phyloP scores from a whole-genome alignment of 106 monocot genomes.

The Dendrobium officinale region DNA sequence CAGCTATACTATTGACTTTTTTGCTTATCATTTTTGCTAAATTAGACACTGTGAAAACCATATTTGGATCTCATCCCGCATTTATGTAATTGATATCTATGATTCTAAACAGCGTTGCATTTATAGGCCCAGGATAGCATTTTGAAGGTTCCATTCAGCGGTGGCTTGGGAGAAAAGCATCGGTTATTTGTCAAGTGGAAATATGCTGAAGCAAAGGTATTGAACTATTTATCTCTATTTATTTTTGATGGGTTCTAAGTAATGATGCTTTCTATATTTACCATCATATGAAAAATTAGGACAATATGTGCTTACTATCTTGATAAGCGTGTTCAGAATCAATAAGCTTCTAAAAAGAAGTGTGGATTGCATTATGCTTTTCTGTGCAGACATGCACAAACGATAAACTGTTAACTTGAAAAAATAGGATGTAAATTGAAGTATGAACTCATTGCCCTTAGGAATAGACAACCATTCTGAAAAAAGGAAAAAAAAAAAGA shows the following conservation, averaged over 20 bases:
- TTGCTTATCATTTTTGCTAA: neutral
- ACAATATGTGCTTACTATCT: neutral
- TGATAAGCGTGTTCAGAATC: neutral
- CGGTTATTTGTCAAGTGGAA: constrained; percentile 52
- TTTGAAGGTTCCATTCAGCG: constrained; percentile 15
- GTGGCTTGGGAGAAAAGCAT: constrained; percentile 52
- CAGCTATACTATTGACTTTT: neutral
- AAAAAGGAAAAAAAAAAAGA: neutral
- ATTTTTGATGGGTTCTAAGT: neutral
- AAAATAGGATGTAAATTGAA: neutral
- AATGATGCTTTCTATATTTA: neutral
- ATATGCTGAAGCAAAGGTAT: constrained; percentile 54
- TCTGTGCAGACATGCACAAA: neutral
- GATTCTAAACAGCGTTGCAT: neutral
- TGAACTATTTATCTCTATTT: neutral
- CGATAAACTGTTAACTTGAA: neutral
- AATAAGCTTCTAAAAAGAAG: neutral
- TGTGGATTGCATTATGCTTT: neutral
- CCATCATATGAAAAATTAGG: neutral
- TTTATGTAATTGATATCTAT: neutral
- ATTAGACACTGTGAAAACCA: neutral
- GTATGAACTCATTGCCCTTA: neutral
- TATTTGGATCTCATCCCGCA: neutral
- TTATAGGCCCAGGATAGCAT: constrained; percentile 42
- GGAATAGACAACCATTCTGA: neutral